Base-by-base conservation (phyloP, 352 stramenopile species). In the Globisporangium polare region DNA sequence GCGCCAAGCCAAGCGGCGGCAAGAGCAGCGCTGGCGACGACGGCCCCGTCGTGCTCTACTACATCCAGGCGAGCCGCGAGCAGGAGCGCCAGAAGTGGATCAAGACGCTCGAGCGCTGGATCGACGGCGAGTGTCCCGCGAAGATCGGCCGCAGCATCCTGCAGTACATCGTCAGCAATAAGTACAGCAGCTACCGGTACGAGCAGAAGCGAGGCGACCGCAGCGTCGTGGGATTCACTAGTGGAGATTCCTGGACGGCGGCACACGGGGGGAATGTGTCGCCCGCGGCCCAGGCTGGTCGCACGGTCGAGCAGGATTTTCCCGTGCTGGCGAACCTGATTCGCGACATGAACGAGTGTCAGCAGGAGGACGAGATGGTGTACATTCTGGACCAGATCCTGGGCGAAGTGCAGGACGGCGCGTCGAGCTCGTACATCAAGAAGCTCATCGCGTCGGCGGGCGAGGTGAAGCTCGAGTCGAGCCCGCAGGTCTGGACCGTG, bases 351-450 rank as follows among this genome's bases (percentile, higher is more conserved):
- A 57, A 92, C 64, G 83, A 86, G 60, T 90, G 79, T 54, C 73
- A 84, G 42, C 67, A 83, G 20, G 79, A 86, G 52, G 75, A 90
- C 60, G 85, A 91, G 52, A 87, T 94, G 78, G 81, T 94, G 45
- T 92, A 90, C 64, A 89, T 94, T 39, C 53, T 94, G 45, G 85
- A 94, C 60, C 85, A 92, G 62, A 73, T 94, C 20, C 55, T 92
- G 27, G 83, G 83, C 5, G 85, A 94, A 73, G 80, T 92, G 27
- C 70, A 82, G 41, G 79, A 92, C 46, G 85, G 79, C 8, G 75
- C 79, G 0, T 77, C 63, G 49, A 89, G 71, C 50, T 65, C 73
- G 1, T 83, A 77, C 59, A 78, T 93, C 49, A 93, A 92, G 71
- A 89, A 89, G 56, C 65, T 93, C 1, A 79, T 95, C 56, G 68